Conservation (phyloP, 2,329 filamentous ascomycete species). For the Exophiala viscosa region DNA sequence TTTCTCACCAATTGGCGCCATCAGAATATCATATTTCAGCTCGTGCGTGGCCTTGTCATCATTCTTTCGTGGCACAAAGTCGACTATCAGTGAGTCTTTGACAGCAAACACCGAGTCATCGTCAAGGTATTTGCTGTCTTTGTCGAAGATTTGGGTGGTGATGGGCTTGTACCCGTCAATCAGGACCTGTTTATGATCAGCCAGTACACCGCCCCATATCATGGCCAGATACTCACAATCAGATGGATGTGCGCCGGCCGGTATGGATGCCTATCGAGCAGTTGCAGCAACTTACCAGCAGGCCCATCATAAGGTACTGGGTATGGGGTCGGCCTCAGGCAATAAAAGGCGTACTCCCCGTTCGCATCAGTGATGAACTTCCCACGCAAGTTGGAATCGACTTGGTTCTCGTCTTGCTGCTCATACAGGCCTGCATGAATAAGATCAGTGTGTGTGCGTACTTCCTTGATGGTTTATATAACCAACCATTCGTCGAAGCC, state of each 20-base stretch:
- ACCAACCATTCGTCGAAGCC: constrained; percentile 65
- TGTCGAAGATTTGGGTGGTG: constrained; percentile 75
- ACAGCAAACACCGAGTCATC: constrained; percentile 59
- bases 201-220: not conserved
- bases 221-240: constrained; percentile 43
- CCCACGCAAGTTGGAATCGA: constrained; percentile 70
- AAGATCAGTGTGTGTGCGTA: not conserved
- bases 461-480: not conserved
- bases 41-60: constrained; percentile 53
- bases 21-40: constrained; percentile 51
- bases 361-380: constrained; percentile 64
- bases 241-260: constrained; percentile 63
- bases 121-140: constrained; percentile 59
- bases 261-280: constrained; percentile 60
- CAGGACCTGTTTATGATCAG: constrained; percentile 42
- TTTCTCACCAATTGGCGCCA: constrained; percentile 32
- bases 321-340: constrained; percentile 58
- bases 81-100: constrained; percentile 57
- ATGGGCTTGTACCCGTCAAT: constrained; percentile 62
- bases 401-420: constrained; percentile 68
- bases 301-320: constrained; percentile 57
- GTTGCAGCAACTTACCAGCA: constrained; percentile 54
- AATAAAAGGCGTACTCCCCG: constrained; percentile 62
- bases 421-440: constrained; percentile 54
- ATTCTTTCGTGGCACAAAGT: constrained; percentile 52